Conservation (phyloP, 139 green algal species). For the Coccomyxa sp. region DNA sequence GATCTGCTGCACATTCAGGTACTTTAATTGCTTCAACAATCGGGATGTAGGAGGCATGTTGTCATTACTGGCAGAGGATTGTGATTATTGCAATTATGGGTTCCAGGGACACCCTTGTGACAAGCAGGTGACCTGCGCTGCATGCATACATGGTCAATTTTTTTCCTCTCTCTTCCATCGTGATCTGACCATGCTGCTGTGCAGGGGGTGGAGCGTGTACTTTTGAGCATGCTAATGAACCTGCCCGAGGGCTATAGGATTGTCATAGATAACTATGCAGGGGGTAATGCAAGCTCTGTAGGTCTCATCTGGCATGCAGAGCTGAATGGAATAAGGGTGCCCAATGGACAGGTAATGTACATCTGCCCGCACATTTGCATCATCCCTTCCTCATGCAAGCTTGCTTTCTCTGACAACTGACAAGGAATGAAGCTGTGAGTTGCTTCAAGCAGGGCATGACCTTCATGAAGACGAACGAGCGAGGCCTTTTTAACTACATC, state of each 20-base stretch:
- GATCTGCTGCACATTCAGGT: background rate
- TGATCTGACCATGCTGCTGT: background rate
- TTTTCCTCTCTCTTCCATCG: background rate
- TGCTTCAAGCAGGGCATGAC: background rate
- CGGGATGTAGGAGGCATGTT: background rate
- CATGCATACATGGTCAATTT: background rate
- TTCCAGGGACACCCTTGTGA: background rate
- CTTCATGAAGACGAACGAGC: background rate
- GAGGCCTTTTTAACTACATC: background rate
- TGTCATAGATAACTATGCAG: too few relatives aligned
- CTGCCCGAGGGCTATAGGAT: too few relatives aligned
- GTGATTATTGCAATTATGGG: background rate
- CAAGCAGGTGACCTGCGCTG: background rate
- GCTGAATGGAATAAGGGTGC: background rate
- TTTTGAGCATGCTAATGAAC: background rate
- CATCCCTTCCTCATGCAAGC: background rate
- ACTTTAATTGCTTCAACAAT: background rate
- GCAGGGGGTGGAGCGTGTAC: background rate
- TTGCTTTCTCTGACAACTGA: background rate
- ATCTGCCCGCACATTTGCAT: background rate
- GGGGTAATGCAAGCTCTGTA: background rate
- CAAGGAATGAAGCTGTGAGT: background rate
- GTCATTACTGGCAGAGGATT: background rate
- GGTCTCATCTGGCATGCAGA: background rate
- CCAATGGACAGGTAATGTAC: background rate